Percentiles rank a stretch among this genome's conserved stretches.
phyloP scores from a whole-genome alignment of 1,284 basidiomycete genomes.

The Ustilago trichophora region DNA sequence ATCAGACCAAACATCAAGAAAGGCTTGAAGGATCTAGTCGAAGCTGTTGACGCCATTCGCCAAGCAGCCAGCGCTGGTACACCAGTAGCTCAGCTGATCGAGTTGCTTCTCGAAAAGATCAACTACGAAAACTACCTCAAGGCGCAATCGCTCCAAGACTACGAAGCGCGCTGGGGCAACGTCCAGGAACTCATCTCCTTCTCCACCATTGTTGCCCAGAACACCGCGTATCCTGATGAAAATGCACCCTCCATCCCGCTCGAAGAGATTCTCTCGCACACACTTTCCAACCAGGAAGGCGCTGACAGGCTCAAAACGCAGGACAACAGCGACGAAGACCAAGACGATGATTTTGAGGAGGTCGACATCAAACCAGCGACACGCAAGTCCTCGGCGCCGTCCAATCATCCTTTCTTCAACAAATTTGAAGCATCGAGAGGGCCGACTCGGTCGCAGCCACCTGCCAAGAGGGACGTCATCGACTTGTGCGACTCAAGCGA shows the following conservation, averaged over 20 bases:
- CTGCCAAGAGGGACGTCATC: conserved; percentile 36
- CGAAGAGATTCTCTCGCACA: conserved; percentile 35
- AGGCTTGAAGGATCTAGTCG: conserved; percentile 74
- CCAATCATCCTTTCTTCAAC: conserved; percentile 20
- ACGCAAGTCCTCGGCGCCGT: background rate
- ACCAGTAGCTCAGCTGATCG: conserved; percentile 76
- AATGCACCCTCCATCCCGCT: conserved; percentile 9
- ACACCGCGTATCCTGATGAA: conserved; percentile 3
- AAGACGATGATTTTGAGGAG: conserved; percentile 68
- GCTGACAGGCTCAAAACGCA: conserved; percentile 3
- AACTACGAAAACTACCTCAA: conserved; percentile 78
- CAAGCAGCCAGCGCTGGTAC: conserved; percentile 73
- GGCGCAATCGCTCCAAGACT: conserved; percentile 72
- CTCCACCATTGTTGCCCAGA: conserved; percentile 42
- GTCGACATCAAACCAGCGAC: conserved; percentile 8
- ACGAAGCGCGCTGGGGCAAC: conserved; percentile 83
- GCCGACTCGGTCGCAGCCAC: background rate
- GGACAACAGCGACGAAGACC: conserved; percentile 22
- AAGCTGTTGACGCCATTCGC: conserved; percentile 72
- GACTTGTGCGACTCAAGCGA: conserved; percentile 25
- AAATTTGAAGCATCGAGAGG: background rate
- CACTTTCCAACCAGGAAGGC: conserved; percentile 24
- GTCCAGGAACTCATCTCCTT: conserved; percentile 78
- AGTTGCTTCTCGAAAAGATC: conserved; percentile 72
- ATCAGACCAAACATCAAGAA: conserved; percentile 75